Conservation (phyloP, 495 filamentous ascomycete species). For the Podospora conica region DNA sequence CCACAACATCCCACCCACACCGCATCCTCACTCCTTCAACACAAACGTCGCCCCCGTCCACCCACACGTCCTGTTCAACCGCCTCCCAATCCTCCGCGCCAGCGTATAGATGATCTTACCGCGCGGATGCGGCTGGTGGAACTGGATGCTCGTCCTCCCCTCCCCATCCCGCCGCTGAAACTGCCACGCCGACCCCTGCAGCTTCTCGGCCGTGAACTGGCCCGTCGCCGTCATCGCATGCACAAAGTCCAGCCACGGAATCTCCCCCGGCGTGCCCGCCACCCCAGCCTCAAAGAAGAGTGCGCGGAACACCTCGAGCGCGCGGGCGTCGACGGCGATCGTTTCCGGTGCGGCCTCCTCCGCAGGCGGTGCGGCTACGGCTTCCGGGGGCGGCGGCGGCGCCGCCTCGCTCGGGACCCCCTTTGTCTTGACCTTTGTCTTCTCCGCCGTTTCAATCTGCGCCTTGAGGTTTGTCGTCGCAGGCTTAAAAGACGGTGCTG, state of each 20-base stretch:
- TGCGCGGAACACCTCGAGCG: slow-evolving; percentile 24
- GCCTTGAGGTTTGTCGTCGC: too few relatives aligned
- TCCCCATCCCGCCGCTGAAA: slow-evolving; percentile 34
- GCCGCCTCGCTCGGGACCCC: too few relatives aligned
- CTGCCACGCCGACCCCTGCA: slow-evolving; percentile 51
- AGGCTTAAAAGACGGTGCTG: too few relatives aligned
- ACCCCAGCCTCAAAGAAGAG: slow-evolving; percentile 20
- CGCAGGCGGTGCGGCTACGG: neutral
- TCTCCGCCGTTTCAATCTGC: too few relatives aligned
- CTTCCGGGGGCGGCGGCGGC: too few relatives aligned
- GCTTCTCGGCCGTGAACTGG: slow-evolving; percentile 39
- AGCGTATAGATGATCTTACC: slow-evolving; percentile 37
- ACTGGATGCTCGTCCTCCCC: slow-evolving; percentile 39
- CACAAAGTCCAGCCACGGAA: slow-evolving; percentile 50
- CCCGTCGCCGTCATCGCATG: slow-evolving; percentile 44
- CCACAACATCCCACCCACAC: neutral
- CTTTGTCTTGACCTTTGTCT: too few relatives aligned
- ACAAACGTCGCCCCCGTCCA: slow-evolving; percentile 19
- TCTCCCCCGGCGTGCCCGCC: slow-evolving; percentile 27
- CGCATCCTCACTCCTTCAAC: neutral
- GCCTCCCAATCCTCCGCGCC: slow-evolving; percentile 14
- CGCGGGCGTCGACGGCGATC: slow-evolving; percentile 38
- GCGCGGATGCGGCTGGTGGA: slow-evolving; percentile 45
- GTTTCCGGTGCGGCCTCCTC: neutral
- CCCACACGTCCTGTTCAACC: slow-evolving; percentile 15